A percentile compares a stretch with the other conserved stretches of the same genome.
These are phyloP conservation scores for Jatropha curcas DNA, from an alignment of 345 rosid species.

Conservation along the genomic window DNA sequence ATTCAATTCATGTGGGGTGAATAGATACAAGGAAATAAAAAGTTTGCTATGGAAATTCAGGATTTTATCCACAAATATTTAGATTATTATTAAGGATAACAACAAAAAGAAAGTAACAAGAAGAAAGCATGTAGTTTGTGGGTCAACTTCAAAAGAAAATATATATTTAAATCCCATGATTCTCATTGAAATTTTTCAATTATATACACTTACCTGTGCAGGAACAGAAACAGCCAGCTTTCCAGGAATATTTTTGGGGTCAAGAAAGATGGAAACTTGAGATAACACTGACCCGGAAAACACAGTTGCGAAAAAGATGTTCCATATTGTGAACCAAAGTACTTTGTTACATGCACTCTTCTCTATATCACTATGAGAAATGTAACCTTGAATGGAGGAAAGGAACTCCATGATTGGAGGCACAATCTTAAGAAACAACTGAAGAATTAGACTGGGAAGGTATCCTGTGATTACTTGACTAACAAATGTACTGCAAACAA, in stretches of 20 bases:
- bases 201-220: slow-evolving; percentile 64
- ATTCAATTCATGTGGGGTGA: too few relatives aligned
- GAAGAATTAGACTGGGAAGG: slow-evolving; percentile 93
- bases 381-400: slow-evolving; percentile 89
- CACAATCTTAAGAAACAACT: slow-evolving; percentile 67
- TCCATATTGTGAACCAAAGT: slow-evolving; percentile 96
- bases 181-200: too few relatives aligned
- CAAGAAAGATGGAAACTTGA: slow-evolving; percentile 64
- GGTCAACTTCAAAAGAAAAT: neutral
- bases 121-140: neutral
- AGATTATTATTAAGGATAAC: neutral
- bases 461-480: slow-evolving; percentile 84
- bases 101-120: too few relatives aligned
- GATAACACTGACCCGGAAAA: slow-evolving; percentile 80
- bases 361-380: slow-evolving; percentile 76
- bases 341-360: slow-evolving; percentile 94
- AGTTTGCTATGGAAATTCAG: neutral
- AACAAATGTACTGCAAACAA: slow-evolving; percentile 67
- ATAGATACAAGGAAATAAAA: too few relatives aligned
- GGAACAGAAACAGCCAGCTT: slow-evolving; percentile 87
- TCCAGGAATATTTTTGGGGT: slow-evolving; percentile 68
- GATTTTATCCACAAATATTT: neutral
- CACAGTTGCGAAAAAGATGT: slow-evolving; percentile 85
- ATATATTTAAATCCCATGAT: too few relatives aligned
- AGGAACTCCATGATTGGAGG: slow-evolving; percentile 94